These are phyloP conservation scores for Porcisia hertigi DNA, from an alignment of 208 protist species.

Conservation along the genomic window DNA sequence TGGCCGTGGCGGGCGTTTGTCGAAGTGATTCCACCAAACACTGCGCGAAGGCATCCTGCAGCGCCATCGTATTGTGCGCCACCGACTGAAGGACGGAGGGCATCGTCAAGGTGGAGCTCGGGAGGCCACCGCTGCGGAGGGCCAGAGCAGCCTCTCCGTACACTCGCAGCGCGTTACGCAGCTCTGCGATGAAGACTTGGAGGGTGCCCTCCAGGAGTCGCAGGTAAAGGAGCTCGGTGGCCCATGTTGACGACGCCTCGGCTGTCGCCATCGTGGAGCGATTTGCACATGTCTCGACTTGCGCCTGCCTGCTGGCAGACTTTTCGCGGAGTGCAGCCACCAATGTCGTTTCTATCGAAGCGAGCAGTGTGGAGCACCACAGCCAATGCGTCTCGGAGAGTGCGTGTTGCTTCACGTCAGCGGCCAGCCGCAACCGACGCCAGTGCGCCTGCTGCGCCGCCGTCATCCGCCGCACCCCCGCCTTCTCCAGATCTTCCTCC, in stretches of 20 bases:
- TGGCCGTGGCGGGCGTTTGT: background rate
- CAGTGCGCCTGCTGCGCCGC: conserved; percentile 22
- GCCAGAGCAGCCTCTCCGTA: conserved; percentile 18
- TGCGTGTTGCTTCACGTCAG: conserved; percentile 14
- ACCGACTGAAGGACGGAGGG: conserved; percentile 12
- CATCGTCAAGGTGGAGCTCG: background rate
- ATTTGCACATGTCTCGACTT: background rate
- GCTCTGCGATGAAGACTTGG: conserved; percentile 10
- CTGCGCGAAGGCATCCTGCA: conserved; percentile 13
- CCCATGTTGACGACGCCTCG: background rate
- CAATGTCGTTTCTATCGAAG: conserved; percentile 16
- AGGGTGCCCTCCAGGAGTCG: conserved; percentile 13
- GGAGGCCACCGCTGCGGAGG: conserved; percentile 16
- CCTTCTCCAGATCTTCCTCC: conserved; percentile 15
- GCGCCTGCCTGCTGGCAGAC: background rate
- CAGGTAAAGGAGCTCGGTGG: conserved; percentile 9
- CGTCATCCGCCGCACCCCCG: conserved; percentile 14
- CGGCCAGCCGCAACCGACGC: background rate
- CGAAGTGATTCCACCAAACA: background rate
- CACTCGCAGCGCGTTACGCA: conserved; percentile 7
- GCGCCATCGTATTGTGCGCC: conserved; percentile 12
- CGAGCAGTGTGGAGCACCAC: conserved; percentile 10
- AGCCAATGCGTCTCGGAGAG: conserved; percentile 36
- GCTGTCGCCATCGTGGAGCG: background rate
- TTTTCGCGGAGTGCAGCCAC: background rate